These are phyloP conservation scores for Phytophthora kernoviae DNA, from an alignment of 352 stramenopile species.

Conservation along the genomic window DNA sequence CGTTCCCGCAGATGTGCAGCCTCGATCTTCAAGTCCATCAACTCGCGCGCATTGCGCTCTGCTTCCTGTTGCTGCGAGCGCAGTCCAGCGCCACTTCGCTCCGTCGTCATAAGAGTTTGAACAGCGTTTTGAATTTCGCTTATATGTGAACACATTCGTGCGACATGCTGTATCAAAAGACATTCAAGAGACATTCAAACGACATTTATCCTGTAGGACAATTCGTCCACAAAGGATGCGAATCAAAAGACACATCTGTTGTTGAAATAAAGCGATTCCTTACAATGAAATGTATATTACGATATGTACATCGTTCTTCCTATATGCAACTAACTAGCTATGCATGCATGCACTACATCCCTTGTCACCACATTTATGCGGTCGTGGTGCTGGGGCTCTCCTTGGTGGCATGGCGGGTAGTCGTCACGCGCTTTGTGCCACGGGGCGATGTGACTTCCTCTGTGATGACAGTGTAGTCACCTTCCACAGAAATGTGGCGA, in stretches of 20 bases:
- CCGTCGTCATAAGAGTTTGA: too few species aligned
- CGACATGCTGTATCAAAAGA: too few species aligned
- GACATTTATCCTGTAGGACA: not conserved
- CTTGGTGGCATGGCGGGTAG: constrained; percentile 14
- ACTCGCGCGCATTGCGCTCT: constrained; percentile 61
- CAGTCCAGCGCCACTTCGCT: constrained; percentile 30
- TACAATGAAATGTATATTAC: not conserved
- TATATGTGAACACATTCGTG: too few species aligned
- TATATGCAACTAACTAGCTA: constrained; percentile 7
- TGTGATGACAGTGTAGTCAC: constrained; percentile 26
- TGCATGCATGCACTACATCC: not conserved
- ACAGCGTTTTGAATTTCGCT: too few species aligned
- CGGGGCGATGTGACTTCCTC: constrained; percentile 20
- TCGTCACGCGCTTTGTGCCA: constrained; percentile 25
- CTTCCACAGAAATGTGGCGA: constrained; percentile 25
- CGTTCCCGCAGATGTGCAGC: constrained; percentile 75
- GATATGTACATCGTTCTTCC: not conserved
- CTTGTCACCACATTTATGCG: constrained; percentile 6
- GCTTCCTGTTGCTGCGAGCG: constrained; percentile 54
- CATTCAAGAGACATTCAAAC: too few species aligned
- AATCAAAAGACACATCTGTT: too few species aligned
- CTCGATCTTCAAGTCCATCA: constrained; percentile 90
- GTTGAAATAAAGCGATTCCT: not conserved
- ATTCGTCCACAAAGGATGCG: not conserved
- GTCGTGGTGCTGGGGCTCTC: constrained; percentile 14